Percentiles rank a stretch among this genome's conserved stretches.
phyloP scores from a whole-genome alignment of 1,284 basidiomycete genomes.

The Phenoliferia sp. region DNA sequence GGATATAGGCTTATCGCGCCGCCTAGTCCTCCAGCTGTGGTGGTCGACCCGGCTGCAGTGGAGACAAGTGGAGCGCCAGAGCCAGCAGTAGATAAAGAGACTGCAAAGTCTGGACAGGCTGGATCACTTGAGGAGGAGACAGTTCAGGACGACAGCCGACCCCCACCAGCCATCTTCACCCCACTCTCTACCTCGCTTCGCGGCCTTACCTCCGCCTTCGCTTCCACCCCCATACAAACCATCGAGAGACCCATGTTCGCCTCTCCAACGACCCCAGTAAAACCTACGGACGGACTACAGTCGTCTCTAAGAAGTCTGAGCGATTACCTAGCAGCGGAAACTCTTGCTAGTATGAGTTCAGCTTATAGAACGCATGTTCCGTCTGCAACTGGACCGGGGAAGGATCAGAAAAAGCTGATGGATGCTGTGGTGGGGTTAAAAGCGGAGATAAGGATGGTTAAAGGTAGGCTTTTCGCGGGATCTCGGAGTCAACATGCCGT shows the following conservation, averaged over 20 bases:
- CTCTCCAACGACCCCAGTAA: neutral
- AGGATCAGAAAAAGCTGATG: conserved; percentile 13
- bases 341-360: conserved; percentile 5
- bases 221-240: neutral
- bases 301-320: conserved; percentile 21
- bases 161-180: neutral
- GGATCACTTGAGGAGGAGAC: neutral
- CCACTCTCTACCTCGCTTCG: neutral
- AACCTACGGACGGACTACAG: conserved; percentile 14
- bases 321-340: conserved; percentile 25
- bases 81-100: neutral
- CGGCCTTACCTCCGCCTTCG: neutral
- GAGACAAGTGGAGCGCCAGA: neutral
- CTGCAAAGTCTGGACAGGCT: neutral
- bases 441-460: conserved; percentile 20
- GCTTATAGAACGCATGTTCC: conserved; percentile 4
- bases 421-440: conserved; percentile 11
- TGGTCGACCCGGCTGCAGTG: conserved; percentile 5
- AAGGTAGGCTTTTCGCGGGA: conserved; percentile 11
- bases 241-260: neutral
- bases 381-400: conserved; percentile 8
- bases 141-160: neutral
- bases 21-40: conserved; percentile 4
- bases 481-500: neutral
- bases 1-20: neutral